Evolutionary conservation across 345 rosid species (phyloP).

Genomic region (Rhizophora mangle): DNA sequence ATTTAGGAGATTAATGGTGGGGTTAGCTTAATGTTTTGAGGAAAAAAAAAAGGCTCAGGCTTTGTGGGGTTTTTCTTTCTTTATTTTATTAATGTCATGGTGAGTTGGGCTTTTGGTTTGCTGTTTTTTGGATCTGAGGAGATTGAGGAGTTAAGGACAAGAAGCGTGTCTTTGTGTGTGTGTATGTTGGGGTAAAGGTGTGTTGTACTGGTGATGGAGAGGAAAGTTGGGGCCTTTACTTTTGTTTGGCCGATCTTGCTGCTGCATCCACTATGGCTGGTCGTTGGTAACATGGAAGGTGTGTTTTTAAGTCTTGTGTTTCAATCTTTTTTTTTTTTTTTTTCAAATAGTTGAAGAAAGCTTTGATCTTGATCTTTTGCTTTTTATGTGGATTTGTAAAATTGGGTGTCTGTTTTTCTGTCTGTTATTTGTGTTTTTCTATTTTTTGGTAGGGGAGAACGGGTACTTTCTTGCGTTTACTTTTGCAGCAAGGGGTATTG

Average conservation of each 20-base stretch:
- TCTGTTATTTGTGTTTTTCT: neutral
- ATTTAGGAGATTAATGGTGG: neutral
- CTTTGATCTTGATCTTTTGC: slow-evolving; percentile 1
- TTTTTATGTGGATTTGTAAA: slow-evolving; percentile 9
- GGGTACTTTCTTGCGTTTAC: neutral
- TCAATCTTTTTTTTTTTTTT: neutral
- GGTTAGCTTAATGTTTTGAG: neutral
- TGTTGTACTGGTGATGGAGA: slow-evolving; percentile 37
- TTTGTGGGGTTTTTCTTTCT: slow-evolving; percentile 23
- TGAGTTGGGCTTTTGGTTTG: slow-evolving; percentile 43
- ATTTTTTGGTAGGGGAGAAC: neutral
- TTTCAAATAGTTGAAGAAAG: neutral
- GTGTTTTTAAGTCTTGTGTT: neutral
- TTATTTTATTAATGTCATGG: slow-evolving; percentile 26
- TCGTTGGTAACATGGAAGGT: slow-evolving; percentile 85
- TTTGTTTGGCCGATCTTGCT: slow-evolving; percentile 50
- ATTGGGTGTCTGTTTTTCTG: neutral
- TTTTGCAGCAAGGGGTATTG: neutral
- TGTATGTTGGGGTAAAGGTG: neutral
- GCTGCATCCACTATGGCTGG: slow-evolving; percentile 48
- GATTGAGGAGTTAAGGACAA: slow-evolving; percentile 20
- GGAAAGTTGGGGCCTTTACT: slow-evolving; percentile 37
- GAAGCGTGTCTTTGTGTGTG: neutral
- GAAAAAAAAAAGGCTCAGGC: slow-evolving; percentile 3
- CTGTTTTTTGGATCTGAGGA: slow-evolving; percentile 70